Base-by-base conservation (phyloP, 2,329 filamentous ascomycete species). In the Sporothrix schenckii region DNA sequence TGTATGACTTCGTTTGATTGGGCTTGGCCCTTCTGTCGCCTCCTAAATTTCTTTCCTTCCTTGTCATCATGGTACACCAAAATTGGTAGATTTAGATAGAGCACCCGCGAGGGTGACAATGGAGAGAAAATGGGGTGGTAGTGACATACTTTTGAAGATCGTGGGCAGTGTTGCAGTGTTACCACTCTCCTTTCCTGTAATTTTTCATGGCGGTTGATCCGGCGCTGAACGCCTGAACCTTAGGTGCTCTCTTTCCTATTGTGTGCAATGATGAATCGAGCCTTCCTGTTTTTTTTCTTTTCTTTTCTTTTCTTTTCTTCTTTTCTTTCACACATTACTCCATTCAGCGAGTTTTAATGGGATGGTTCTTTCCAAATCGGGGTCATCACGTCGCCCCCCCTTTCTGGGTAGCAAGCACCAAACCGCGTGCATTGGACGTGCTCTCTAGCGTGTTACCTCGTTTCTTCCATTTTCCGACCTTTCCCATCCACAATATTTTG, bases 1-100 rank as follows among this genome's bases (percentile, higher is more conserved):
- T 34, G 34, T 9, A 34, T 34, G 34, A 34, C 2, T 34, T 34
- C 34, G 21, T 7, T 19, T 16, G 44, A 16, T 39, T 44, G 4
- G 5, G 21, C 13, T 14, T 60, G 9, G 16, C 3, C 21, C 4
- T 44, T 61, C 10, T 44, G 16, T 60, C 19, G 11, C 10, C 11
- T 60, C 19, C 9, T 39, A 24, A 34, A 27, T 14, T 63, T 44
- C 39, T 13, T 14, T 44, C 24, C 34, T 63, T 21, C 21, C 27
- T 47, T 27, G 58, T 63, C 58, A 27, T 16, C 4, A 44, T 63
- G 19, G 61, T 21, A 34, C n/a, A 10, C 21, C 50, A 54, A 68
- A 39, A 58, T 54, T 6, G 44, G 49, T 66, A 54, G 34, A 56
- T 47, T 34, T 47, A 68, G 66, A 68, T 24, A 56, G 39, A 68